Conservation (phyloP, 805 yeast genomes). For the Myxozyma lipomycoides region DNA sequence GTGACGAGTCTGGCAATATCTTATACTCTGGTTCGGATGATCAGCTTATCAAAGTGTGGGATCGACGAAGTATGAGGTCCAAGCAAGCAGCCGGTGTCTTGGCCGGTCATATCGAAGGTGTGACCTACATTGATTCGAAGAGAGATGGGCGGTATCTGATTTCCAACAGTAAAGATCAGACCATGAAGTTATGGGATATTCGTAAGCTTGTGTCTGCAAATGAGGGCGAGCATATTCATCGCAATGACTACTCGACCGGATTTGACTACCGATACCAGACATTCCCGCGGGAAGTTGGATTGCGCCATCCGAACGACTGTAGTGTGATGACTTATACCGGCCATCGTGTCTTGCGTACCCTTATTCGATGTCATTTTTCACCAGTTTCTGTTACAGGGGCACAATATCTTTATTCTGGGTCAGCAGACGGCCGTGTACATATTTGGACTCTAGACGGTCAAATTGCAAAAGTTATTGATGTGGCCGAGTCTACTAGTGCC, state of each 20-base stretch:
- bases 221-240: constrained; percentile 7
- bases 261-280: constrained; percentile 31
- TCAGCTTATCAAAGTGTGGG: constrained; percentile 51
- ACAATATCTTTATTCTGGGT: constrained; percentile 35
- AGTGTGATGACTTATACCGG: constrained; percentile 35
- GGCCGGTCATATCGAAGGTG: constrained; percentile 36
- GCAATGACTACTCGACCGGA: constrained; percentile 15
- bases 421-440: constrained; percentile 32
- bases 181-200: constrained; percentile 36
- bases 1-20: constrained; percentile 37
- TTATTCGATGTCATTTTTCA: constrained; percentile 35
- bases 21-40: constrained; percentile 52
- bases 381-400: constrained; percentile 32
- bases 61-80: constrained; percentile 31
- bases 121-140: constrained; percentile 33
- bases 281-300: constrained; percentile 27
- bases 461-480: constrained; percentile 23
- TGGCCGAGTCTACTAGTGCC: constrained; percentile 8
- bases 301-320: constrained; percentile 31
- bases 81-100: constrained; percentile 31
- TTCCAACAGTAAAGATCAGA: constrained; percentile 36
- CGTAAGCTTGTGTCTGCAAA: constrained; percentile 27
- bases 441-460: constrained; percentile 35
- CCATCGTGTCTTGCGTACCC: constrained; percentile 32
- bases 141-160: constrained; percentile 32